phyloP scores from a whole-genome alignment of 768 basidiomycete genomes.

The Phanerodontia chrysosporium region DNA sequence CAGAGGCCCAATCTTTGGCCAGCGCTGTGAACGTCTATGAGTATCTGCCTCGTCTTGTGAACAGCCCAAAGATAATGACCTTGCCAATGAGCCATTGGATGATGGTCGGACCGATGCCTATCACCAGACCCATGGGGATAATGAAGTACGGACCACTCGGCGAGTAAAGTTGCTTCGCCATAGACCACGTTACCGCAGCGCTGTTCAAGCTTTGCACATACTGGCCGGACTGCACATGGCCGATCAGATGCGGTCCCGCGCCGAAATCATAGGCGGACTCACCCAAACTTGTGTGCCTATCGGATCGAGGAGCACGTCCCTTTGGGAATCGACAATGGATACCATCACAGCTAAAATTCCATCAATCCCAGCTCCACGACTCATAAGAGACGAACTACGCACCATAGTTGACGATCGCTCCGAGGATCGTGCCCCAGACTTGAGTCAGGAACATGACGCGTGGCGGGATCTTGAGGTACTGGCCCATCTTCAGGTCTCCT shows the following conservation, averaged over 20 bases:
- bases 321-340: constrained; percentile 48
- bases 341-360: constrained; percentile 41
- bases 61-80: constrained; percentile 27
- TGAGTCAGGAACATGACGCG: constrained; percentile 63
- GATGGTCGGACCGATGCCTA: constrained; percentile 49
- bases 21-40: constrained; percentile 36
- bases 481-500: constrained; percentile 53
- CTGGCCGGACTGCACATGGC: constrained; percentile 32
- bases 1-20: constrained; percentile 51
- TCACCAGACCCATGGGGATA: constrained; percentile 47
- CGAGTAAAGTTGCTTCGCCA: constrained; percentile 55
- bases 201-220: constrained; percentile 50
- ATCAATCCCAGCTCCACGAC: constrained; percentile 27
- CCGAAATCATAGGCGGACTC: neutral
- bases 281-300: constrained; percentile 58
- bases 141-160: constrained; percentile 51
- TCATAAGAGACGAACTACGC: neutral
- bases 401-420: constrained; percentile 36
- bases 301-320: constrained; percentile 47
- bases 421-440: constrained; percentile 61
- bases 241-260: no score
- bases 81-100: constrained; percentile 52
- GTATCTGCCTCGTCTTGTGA: neutral
- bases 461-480: constrained; percentile 63
- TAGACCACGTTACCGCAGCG: constrained; percentile 59